Evolutionary conservation across 2,329 filamentous ascomycete species (phyloP), one percentile per base, ranked within the genome.

Genomic region (Epichloe sylvatica): DNA sequence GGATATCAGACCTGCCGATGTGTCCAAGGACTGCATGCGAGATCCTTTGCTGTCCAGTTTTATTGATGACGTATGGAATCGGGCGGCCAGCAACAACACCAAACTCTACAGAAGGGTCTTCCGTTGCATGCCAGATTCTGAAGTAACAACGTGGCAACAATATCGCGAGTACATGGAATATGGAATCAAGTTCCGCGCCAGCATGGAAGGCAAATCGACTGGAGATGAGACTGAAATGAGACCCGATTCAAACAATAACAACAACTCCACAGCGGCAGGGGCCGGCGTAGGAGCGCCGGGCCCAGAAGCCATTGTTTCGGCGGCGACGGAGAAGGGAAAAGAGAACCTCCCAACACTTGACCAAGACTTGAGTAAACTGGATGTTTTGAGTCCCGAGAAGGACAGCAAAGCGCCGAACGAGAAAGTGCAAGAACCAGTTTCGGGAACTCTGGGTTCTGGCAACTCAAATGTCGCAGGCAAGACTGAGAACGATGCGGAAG

Each of bases 121-220:
- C 71, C 82, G 90, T 44, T 96, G 90, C 66, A 94, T 94, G 86
- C 92, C 92, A 1, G 92, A 98, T 64, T 96, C 83, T 47, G 88
- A 96, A 61, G 92, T 95, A 25, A 83, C 81, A 55, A 91, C 85
- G 41, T 98, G 92, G 92, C 82, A 85, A 56, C 86, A 94, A 55
- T 98, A 98, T 67, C 84, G 86, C 54, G 84, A 94, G 56, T 94
- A 85, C 61, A 75, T 78, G 49, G 76, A 81, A 4, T 97, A 96
- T 63, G 75, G 77, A 17, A 80, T 84, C 56, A 78, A 81, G 43
- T 96, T 98, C 70, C 77, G 78, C 50, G 81, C 84, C 57, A 77
- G 70, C 61, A 77, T 78, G 73, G 73, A 73, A 45, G 70, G 69
- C 65, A 86, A 71, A 64, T 72, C 60, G 17, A 50, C 58, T 57